phyloP scores from a whole-genome alignment of 495 filamentous ascomycete genomes.

The Penicillium ucsense region DNA sequence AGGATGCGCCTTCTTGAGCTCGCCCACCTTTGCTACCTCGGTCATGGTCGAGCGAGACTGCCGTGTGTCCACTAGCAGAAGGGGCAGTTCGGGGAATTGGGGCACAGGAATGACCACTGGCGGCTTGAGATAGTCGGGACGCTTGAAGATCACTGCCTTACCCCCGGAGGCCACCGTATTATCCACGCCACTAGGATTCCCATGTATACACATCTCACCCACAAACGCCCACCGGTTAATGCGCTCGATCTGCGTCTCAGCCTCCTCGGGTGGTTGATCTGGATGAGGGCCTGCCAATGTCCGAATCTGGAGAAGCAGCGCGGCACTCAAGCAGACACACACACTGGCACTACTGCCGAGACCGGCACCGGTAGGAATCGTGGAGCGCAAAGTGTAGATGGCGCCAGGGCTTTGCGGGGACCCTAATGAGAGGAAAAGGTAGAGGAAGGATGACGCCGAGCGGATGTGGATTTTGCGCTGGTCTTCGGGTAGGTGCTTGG shows the following conservation, averaged over 20 bases:
- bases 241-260: slow-evolving; percentile 74
- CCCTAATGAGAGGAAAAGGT: slow-evolving; percentile 83
- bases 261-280: slow-evolving; percentile 75
- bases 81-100: slow-evolving; percentile 81
- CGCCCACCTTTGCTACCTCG: slow-evolving; percentile 79
- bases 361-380: slow-evolving; percentile 86
- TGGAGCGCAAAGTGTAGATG: slow-evolving; percentile 85
- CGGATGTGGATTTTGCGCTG: slow-evolving; percentile 68
- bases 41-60: slow-evolving; percentile 70
- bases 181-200: slow-evolving; percentile 91
- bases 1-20: slow-evolving; percentile 57
- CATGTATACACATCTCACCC: slow-evolving; percentile 92
- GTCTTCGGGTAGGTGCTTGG: slow-evolving; percentile 48
- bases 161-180: slow-evolving; percentile 93
- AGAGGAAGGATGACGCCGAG: slow-evolving; percentile 79
- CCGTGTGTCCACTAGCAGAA: slow-evolving; percentile 80
- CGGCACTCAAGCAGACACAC: slow-evolving; percentile 77
- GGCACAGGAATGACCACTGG: slow-evolving; percentile 66
- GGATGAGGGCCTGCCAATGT: slow-evolving; percentile 80
- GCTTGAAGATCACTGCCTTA: slow-evolving; percentile 84
- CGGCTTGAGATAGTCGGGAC: slow-evolving; percentile 66
- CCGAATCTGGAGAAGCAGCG: slow-evolving; percentile 78
- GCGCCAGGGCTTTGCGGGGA: slow-evolving; percentile 66
- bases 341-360: slow-evolving; percentile 90
- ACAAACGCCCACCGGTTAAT: slow-evolving; percentile 98